Base-by-base conservation (phyloP, 208 protist species). In the Wallacemonas rigidus region DNA sequence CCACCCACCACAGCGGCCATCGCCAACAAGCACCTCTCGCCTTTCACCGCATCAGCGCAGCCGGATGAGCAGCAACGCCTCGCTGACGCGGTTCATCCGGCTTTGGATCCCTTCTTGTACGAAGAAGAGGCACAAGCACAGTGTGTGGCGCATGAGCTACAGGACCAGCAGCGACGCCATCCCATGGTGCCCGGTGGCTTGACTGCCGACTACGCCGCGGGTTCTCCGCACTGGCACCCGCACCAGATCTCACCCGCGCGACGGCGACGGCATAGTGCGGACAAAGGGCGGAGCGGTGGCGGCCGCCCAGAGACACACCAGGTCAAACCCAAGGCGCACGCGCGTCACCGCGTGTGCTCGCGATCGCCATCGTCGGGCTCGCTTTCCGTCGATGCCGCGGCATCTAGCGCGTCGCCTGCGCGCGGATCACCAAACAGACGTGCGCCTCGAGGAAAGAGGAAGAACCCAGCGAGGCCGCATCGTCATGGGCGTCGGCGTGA, bases 211-310 rank as follows among this genome's bases (percentile, higher is more conserved):
- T 55, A 68, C 62, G 43, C 48, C 39, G 62, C 45, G 0, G 48
- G 62, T 17, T 55, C 62, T 39, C 43, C 48, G 45, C 62, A 68
- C 48, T 55, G 62, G 62, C 48, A 55, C 40, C 9, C 60, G 15
- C 62, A 47, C 14, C 43, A 36, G 8, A 5, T 17, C 14, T 68
- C 45, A 11, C 62, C 43, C 4, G 36, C 4, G 7, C 62, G 62
- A 26, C 44, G 8, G 3, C 62, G 14, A 38, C 58, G 38, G 26
- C 26, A 26, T 26, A 26, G 26, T 26, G 26, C 26, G 26, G 26
- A 26, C 26, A 26, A 26, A 26, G 26, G 26, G 26, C 26, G 26
- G 26, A 26, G 26, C 26, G 26, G 26, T 26, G 26, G 26, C 26
- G 26, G 26, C 26, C 26, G 26, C 26, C 26, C 26, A 26, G 26